Evolutionary conservation across 768 basidiomycete genomes (phyloP), one percentile per base, ranked within the genome.

Genomic region (Sporobolomyces pararoseus): DNA sequence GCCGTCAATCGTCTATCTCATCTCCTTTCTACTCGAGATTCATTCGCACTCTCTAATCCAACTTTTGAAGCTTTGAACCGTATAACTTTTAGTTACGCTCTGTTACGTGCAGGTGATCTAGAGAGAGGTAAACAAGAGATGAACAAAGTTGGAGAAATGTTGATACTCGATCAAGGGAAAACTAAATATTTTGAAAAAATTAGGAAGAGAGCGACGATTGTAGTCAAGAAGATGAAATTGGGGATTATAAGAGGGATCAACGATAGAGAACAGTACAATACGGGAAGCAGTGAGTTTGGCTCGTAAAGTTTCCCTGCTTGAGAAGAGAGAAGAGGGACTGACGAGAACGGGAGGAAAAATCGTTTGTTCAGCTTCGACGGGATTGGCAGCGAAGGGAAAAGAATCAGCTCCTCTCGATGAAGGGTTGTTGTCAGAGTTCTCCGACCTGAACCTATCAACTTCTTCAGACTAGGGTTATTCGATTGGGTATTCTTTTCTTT

Each of bases 61-160:
- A 32, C 53, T 10, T 54, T 54, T 32, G 53, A 54, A 37, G 53
- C 53, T 4, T 34, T 54, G 13, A 54, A 54, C 21, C 53, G 53
- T 29, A 13, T 32, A 31, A 54, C 53, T 32, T 21, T 34, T 21
- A 32, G 32, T 5, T 54, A 54, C 32, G 53, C 53, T 4, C 53
- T 54, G 27, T 3, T 5, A 31, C 31, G 35, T 7, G 6, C 4
- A 32, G 53, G 6, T 5, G 31, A 4, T 31, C 39, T 9, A 17
- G 53, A 6, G 9, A 34, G 19, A 10, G 17, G 10, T 4, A 19
- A 54, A 34, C 53, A 34, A 31, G 53, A 32, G 13, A 27, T n/a
- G n/a, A n/a, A n/a, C n/a, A n/a, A n/a, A 32, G 53, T 54, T 4
- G 53, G 32, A 31, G 29, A n/a, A 37, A 14, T 54, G 53, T 34